phyloP scores from a whole-genome alignment of 495 filamentous ascomycete genomes.

The Talaromyces nanjingensis region DNA sequence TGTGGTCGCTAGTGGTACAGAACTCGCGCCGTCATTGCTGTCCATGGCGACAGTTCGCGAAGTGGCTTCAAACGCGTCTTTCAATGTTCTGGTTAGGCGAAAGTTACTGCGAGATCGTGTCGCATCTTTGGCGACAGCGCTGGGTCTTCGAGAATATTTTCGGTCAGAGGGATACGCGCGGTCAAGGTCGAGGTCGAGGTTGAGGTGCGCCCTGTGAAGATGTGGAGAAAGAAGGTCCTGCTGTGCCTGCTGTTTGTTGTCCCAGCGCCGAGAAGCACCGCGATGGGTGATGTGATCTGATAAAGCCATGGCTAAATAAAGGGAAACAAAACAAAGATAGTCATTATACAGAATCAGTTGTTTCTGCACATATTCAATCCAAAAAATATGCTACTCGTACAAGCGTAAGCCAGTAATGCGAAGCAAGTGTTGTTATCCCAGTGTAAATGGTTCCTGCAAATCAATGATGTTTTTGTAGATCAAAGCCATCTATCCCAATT shows the following conservation, averaged over 20 bases:
- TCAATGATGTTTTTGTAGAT: background rate
- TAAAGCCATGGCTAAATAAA: constrained; percentile 14
- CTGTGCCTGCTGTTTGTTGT: constrained; percentile 17
- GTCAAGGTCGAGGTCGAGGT: constrained; percentile 17
- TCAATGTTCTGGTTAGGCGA: constrained; percentile 29
- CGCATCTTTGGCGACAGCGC: constrained; percentile 22
- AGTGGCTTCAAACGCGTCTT: constrained; percentile 27
- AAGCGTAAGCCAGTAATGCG: background rate
- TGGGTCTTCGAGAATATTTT: constrained; percentile 24
- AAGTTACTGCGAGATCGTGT: constrained; percentile 24
- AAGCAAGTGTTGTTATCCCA: background rate
- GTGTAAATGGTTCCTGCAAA: background rate
- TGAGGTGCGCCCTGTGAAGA: constrained; percentile 25
- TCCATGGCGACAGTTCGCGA: constrained; percentile 15
- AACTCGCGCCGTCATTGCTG: background rate
- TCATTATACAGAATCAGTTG: background rate
- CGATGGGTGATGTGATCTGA: constrained; percentile 18
- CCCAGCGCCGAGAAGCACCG: constrained; percentile 23
- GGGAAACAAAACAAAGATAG: background rate
- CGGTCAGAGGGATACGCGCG: constrained; percentile 16
- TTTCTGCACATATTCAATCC: background rate
- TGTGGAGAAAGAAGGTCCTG: constrained; percentile 9
- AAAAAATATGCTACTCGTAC: background rate
- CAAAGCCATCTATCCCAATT: background rate
- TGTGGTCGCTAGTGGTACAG: background rate